Percentiles rank a stretch among this genome's conserved stretches.
These are phyloP conservation scores for Colletotrichum liaoningense DNA, from an alignment of 2,329 filamentous ascomycete species.

Conservation along the genomic window DNA sequence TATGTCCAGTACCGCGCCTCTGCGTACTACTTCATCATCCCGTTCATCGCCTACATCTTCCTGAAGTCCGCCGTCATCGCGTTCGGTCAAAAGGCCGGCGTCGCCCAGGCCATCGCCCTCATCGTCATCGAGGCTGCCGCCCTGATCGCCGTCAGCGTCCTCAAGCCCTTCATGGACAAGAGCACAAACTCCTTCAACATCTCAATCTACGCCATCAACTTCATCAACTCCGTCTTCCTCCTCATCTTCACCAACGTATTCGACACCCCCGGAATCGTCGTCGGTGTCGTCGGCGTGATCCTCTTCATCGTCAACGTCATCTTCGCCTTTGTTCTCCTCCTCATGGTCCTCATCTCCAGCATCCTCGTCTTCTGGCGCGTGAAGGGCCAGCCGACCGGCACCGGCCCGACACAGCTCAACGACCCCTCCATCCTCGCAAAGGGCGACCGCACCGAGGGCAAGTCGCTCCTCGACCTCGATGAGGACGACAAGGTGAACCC, in stretches of 20 bases:
- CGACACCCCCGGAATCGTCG: slow-evolving; percentile 83
- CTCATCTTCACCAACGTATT: slow-evolving; percentile 91
- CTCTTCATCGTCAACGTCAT: slow-evolving; percentile 92
- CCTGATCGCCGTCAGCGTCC: slow-evolving; percentile 80
- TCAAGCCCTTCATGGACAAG: slow-evolving; percentile 99
- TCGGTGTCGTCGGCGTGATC: slow-evolving; percentile 87
- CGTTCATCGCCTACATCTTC: slow-evolving; percentile 80
- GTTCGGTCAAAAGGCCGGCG: slow-evolving; percentile 77
- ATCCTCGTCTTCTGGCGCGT: slow-evolving; percentile 83
- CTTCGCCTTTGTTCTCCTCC: slow-evolving; percentile 83
- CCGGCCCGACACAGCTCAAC: slow-evolving; percentile 83
- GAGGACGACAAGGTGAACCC: slow-evolving; percentile 52
- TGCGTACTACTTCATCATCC: slow-evolving; percentile 94
- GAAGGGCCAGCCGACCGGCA: slow-evolving; percentile 77
- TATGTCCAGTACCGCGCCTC: slow-evolving; percentile 97
- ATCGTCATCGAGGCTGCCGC: slow-evolving; percentile 84
- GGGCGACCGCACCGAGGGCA: slow-evolving; percentile 71
- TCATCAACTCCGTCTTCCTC: slow-evolving; percentile 89
- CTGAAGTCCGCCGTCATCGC: slow-evolving; percentile 91
- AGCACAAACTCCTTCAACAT: slow-evolving; percentile 98
- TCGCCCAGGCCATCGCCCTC: slow-evolving; percentile 85
- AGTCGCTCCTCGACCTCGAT: slow-evolving; percentile 51
- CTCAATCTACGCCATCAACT: slow-evolving; percentile 88
- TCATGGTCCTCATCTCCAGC: slow-evolving; percentile 77
- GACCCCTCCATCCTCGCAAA: slow-evolving; percentile 89